These are phyloP conservation scores for Chlorella sp. DNA, from an alignment of 139 green algal species.

Conservation along the genomic window DNA sequence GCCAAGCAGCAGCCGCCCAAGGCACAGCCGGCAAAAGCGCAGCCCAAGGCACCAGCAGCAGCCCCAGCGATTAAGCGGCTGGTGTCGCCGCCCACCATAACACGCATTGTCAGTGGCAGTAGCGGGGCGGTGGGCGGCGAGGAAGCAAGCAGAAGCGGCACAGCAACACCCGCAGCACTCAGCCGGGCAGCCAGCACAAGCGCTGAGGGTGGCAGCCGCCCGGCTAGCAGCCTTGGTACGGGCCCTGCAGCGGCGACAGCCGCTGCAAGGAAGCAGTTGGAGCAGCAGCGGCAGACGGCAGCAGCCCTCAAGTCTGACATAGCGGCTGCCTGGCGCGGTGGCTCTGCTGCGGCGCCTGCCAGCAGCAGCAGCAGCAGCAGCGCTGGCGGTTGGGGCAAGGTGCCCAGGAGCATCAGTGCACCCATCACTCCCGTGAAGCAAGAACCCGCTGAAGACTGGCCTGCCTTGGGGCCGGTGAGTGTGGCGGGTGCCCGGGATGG, in stretches of 20 bases:
- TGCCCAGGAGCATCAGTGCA: neutral
- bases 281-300: neutral
- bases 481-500: no score
- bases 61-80: neutral
- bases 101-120: neutral
- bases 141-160: no score
- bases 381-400: neutral
- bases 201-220: neutral
- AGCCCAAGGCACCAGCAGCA: neutral
- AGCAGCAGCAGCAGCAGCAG: conserved; percentile 2
- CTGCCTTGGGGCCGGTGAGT: neutral
- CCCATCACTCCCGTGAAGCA: no score
- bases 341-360: neutral
- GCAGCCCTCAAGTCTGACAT: neutral
- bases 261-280: neutral
- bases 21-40: neutral
- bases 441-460: neutral
- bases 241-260: neutral
- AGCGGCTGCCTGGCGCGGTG: neutral
- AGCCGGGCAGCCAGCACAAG: neutral
- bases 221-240: neutral
- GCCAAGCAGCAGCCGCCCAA: neutral
- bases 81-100: neutral
- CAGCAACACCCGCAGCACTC: no score
- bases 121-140: neutral